These are phyloP conservation scores for Arthrinium phaeospermum DNA, from an alignment of 2,329 filamentous ascomycete species.

Conservation along the genomic window DNA sequence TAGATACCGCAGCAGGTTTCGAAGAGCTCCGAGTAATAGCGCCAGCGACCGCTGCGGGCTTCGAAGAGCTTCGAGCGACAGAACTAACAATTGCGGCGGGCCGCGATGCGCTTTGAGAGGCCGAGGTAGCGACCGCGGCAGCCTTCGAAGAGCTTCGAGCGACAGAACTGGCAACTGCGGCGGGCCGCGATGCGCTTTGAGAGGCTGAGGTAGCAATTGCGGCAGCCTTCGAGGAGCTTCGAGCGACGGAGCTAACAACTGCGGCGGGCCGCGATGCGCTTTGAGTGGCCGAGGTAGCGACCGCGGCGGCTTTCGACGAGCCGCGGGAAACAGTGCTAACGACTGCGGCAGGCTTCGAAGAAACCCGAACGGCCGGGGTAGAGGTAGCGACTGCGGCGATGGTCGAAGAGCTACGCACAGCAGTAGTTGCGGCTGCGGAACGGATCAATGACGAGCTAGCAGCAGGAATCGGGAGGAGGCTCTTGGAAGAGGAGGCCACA, in stretches of 20 bases:
- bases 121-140: not conserved
- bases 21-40: not conserved
- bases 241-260: not conserved
- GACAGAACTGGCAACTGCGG: not conserved
- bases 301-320: not conserved
- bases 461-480: not conserved
- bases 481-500: slow-evolving; percentile 2
- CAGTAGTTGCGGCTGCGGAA: not conserved
- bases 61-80: not conserved
- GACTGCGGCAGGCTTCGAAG: not conserved
- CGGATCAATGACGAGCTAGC: slow-evolving; percentile 4
- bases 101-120: not conserved
- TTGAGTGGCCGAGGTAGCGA: not conserved
- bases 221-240: not conserved
- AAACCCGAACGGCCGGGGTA: not conserved
- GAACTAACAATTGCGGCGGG: not conserved
- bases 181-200: not conserved
- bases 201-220: not conserved
- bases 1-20: not conserved
- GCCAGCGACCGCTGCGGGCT: not conserved
- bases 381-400: not conserved
- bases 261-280: not conserved
- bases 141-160: not conserved
- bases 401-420: not conserved
- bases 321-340: not conserved